These are phyloP conservation scores for Puccinia coronata DNA, from an alignment of 1,284 basidiomycete genomes.

Conservation along the genomic window DNA sequence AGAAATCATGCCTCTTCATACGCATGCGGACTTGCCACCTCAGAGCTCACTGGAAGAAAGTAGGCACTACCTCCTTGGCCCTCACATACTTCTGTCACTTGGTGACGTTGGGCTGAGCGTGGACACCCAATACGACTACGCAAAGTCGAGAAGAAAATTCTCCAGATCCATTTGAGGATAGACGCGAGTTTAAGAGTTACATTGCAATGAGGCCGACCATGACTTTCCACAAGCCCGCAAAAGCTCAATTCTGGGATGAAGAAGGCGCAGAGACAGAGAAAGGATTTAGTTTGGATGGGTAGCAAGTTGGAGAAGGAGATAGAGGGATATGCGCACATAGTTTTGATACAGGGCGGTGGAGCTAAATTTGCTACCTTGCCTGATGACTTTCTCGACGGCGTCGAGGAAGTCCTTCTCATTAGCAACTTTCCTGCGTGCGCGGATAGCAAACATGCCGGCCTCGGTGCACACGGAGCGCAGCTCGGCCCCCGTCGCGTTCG, in stretches of 20 bases:
- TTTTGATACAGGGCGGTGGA: constrained; percentile 66
- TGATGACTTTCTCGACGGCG: constrained; percentile 95
- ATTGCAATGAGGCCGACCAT: neutral
- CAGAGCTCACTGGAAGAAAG: too few species aligned
- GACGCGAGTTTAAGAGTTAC: neutral
- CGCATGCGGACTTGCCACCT: too few species aligned
- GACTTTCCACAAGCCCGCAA: neutral
- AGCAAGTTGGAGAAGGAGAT: neutral
- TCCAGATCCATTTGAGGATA: neutral
- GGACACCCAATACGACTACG: neutral
- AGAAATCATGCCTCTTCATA: too few species aligned
- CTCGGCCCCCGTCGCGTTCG: constrained; percentile 97
- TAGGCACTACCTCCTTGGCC: too few species aligned
- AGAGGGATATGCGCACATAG: constrained; percentile 51
- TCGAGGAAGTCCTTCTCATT: constrained; percentile 97
- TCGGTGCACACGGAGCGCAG: constrained; percentile 94
- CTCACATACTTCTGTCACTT: neutral
- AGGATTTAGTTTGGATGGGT: neutral
- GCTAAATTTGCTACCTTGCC: constrained; percentile 91
- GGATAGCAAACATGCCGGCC: constrained; percentile 99
- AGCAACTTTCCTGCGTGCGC: constrained; percentile 92
- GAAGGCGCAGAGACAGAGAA: neutral
- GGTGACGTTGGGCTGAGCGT: neutral
- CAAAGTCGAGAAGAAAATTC: neutral
- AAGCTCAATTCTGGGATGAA: constrained; percentile 8